phyloP scores from a whole-genome alignment of 164 flowering plant species.

The Amborella trichopoda region DNA sequence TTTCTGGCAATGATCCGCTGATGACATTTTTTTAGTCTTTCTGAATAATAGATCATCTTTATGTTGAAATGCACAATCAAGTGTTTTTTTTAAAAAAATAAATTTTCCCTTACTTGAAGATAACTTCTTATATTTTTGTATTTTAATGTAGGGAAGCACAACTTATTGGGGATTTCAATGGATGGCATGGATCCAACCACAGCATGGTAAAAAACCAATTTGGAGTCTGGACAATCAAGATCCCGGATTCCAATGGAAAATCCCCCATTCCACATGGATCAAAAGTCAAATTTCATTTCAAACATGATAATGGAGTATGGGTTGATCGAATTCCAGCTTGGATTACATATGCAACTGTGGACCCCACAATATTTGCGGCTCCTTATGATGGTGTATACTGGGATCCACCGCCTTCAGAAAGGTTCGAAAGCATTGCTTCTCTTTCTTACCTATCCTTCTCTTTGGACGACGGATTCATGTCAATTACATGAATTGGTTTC shows the following conservation, averaged over 20 bases:
- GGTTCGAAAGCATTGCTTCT: conserved; percentile 28
- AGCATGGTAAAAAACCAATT: conserved; percentile 71
- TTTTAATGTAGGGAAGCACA: conserved; percentile 71
- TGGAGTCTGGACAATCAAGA: conserved; percentile 83
- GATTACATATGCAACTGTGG: conserved; percentile 89
- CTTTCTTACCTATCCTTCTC: not conserved
- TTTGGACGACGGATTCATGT: too few species aligned
- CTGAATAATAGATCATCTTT: too few species aligned
- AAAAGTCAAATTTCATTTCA: conserved; percentile 76
- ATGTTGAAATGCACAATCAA: too few species aligned
- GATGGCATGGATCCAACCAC: conserved; percentile 87
- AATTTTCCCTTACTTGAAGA: too few species aligned
- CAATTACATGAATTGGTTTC: too few species aligned
- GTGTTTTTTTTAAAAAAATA: too few species aligned
- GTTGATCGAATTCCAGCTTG: conserved; percentile 96
- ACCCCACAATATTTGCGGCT: conserved; percentile 69
- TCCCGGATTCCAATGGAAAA: conserved; percentile 58
- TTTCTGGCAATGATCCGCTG: too few species aligned
- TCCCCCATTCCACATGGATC: conserved; percentile 83
- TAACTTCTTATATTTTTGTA: too few species aligned
- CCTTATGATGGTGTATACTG: conserved; percentile 94
- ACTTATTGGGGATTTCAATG: conserved; percentile 89
- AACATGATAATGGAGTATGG: conserved; percentile 76
- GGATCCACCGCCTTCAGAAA: conserved; percentile 87
- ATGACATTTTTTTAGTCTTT: too few species aligned